These are phyloP conservation scores for Curvularia sp. DNA, from an alignment of 2,329 filamentous ascomycete genomes.

Conservation along the genomic window DNA sequence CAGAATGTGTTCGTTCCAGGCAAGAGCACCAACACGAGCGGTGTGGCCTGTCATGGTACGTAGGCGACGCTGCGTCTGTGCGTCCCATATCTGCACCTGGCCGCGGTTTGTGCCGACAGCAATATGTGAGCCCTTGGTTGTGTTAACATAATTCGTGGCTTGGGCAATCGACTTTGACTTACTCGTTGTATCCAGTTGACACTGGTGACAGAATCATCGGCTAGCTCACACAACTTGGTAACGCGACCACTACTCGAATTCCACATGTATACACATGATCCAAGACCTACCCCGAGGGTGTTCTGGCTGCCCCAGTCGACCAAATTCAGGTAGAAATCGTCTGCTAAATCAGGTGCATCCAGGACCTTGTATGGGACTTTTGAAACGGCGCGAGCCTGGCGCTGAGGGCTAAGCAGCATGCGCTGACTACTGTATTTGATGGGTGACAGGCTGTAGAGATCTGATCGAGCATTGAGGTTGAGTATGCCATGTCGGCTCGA, in stretches of 20 bases:
- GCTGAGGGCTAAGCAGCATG: conserved; percentile 87
- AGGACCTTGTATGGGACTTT: conserved; percentile 98
- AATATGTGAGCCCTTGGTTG: conserved; percentile 77
- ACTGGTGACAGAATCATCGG: conserved; percentile 93
- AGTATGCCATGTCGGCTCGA: conserved; percentile 80
- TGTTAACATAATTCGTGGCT: conserved; percentile 14
- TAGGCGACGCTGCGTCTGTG: conserved; percentile 80
- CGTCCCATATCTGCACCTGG: conserved; percentile 97
- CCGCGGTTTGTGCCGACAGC: conserved; percentile 95
- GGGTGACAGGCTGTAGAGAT: conserved; percentile 94
- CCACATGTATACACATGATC: conserved; percentile 97
- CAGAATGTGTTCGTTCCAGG: conserved; percentile 98
- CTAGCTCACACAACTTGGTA: conserved; percentile 89
- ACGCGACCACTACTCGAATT: conserved; percentile 90
- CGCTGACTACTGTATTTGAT: conserved; percentile 92
- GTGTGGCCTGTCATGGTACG: conserved; percentile 98
- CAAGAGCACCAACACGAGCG: conserved; percentile 87
- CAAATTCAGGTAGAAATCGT: conserved; percentile 97
- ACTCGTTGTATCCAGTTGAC: conserved; percentile 96
- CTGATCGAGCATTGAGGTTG: conserved; percentile 86
- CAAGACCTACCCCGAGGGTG: conserved; percentile 88
- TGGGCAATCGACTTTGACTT: conserved; percentile 29
- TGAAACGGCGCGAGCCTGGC: conserved; percentile 86
- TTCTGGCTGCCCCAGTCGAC: conserved; percentile 98
- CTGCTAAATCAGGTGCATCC: conserved; percentile 92